Percentiles rank a stretch among this genome's conserved stretches.
Evolutionary conservation across 352 stramenopile genomes (phyloP).

Genomic region (Pythium aristosporum): DNA sequence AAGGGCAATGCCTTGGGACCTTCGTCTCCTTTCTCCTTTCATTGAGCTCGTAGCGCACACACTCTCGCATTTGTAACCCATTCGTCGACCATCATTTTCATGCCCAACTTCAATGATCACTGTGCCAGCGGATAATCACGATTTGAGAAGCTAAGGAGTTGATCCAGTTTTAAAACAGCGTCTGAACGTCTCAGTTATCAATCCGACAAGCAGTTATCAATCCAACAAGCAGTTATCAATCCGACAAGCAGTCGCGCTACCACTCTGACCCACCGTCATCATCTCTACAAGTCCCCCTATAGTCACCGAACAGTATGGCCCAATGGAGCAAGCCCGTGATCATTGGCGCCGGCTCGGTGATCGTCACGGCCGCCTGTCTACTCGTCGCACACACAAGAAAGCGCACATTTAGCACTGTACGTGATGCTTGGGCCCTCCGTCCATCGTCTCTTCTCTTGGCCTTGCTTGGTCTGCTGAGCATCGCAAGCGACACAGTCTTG

Average conservation of each 20-base stretch:
- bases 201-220: no score
- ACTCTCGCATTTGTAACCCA: no score
- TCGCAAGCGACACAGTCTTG: not conserved
- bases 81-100: no score
- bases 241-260: not conserved
- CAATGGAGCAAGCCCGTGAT: slow-evolving; percentile 81
- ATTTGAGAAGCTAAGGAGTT: no score
- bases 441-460: not conserved
- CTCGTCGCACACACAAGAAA: slow-evolving; percentile 49
- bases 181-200: not conserved
- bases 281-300: not conserved
- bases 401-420: slow-evolving; percentile 37
- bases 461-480: no score
- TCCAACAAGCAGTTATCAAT: not conserved
- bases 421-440: not conserved
- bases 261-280: not conserved
- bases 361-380: slow-evolving; percentile 53
- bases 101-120: not conserved
- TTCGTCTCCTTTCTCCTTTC: no score
- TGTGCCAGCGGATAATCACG: not conserved
- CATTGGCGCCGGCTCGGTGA: slow-evolving; percentile 66
- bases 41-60: no score
- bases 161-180: not conserved
- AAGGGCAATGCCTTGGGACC: no score
- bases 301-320: slow-evolving; percentile 42